Conservation (phyloP, 352 stramenopile species). For the Globisporangium paddicum region DNA sequence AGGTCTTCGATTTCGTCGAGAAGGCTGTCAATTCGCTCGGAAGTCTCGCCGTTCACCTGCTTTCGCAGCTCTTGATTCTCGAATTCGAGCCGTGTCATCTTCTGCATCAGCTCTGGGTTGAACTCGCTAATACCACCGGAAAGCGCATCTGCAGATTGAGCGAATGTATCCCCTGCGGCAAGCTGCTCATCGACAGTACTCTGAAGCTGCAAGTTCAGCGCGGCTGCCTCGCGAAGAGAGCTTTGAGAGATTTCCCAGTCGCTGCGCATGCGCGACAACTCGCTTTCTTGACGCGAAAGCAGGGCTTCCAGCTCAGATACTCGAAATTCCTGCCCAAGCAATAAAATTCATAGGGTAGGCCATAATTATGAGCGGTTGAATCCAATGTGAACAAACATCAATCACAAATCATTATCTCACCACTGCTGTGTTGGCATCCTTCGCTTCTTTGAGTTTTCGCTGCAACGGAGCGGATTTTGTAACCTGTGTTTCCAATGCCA, state of each 20-base stretch:
- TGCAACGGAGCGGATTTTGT: slow-evolving; percentile 43
- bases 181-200: slow-evolving; percentile 23
- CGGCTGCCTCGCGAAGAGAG: slow-evolving; percentile 32
- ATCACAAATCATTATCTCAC: slow-evolving; percentile 22
- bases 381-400: not conserved
- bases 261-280: slow-evolving; percentile 18
- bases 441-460: slow-evolving; percentile 61
- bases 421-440: slow-evolving; percentile 56
- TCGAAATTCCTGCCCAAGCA: slow-evolving; percentile 72
- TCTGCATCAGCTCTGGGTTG: slow-evolving; percentile 66
- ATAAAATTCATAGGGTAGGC: not conserved
- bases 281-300: slow-evolving; percentile 25
- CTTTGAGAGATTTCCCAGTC: slow-evolving; percentile 28
- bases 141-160: slow-evolving; percentile 8
- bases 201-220: slow-evolving; percentile 51
- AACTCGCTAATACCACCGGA: slow-evolving; percentile 46
- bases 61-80: slow-evolving; percentile 52
- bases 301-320: slow-evolving; percentile 48
- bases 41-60: slow-evolving; percentile 47
- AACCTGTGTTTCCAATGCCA: slow-evolving; percentile 48
- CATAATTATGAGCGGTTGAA: not conserved
- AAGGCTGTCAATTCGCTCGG: slow-evolving; percentile 46
- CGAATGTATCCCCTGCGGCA: not conserved
- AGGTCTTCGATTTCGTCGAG: slow-evolving; percentile 55
- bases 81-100: slow-evolving; percentile 45